Base-by-base conservation (phyloP, 2,329 filamentous ascomycete species). In the Ceratocystis destructans region DNA sequence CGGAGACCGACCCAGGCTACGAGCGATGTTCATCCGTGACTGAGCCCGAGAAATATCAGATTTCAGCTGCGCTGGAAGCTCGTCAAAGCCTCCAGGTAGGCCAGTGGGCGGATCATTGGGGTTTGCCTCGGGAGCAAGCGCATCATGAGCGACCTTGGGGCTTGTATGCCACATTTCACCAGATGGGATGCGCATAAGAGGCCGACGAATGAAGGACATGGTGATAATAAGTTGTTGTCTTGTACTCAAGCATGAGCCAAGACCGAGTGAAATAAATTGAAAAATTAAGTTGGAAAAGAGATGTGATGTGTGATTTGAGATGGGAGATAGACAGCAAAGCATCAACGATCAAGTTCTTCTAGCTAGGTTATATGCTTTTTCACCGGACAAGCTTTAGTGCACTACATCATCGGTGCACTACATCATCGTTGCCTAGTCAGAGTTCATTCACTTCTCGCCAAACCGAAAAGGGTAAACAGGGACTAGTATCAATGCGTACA, bases 71-170 rank as follows among this genome's bases (percentile, higher is more conserved):
- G 15, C 17, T 25, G 66, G 66, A 7, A 68, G 64, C 10, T 33
- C 48, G n/a, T 66, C 64, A 12, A 68, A 68, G 48, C 64, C 59
- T 15, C 48, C 25, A 3, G 64, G 66, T 5, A 68, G 28, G 20
- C 66, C 66, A 17, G 66, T 68, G 3, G 59, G 59, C 1, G 59
- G 66, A 25, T 64, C n/a, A 6, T 64, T 67, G 3, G 22, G 59
- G 31, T 41, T 41, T 7, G 10, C 22, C 22, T 41, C 31, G 20
- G 15, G 2, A 28, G 2, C 25, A 28, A 2, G 25, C 2, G 25
- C 25, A 28, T 2, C 25, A 4, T 28, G 25, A 22, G 25, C 25
- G 25, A 3, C 25, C 25, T 2, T 28, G 25, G 25, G 25, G 25
- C 3, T 4, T 4, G 25, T 28, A 4, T 2, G 25, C 25, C 25